These are phyloP conservation scores for Lactarius vividus DNA, from an alignment of 768 basidiomycete genomes.

Conservation along the genomic window DNA sequence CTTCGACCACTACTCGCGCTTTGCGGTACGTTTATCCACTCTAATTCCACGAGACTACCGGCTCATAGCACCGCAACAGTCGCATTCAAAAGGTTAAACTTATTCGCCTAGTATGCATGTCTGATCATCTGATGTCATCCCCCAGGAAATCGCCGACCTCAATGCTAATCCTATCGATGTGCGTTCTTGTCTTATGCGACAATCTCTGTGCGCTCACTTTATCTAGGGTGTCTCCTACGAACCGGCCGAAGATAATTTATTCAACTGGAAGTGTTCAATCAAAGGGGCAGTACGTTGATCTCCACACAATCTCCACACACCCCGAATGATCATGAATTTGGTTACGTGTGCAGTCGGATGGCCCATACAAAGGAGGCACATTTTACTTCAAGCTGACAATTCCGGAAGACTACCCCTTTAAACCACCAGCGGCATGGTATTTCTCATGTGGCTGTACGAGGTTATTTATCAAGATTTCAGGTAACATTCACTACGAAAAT, in stretches of 20 bases:
- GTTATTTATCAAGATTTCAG: constrained; percentile 38
- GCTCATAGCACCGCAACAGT: constrained; percentile 36
- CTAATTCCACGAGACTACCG: not conserved
- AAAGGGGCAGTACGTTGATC: constrained; percentile 65
- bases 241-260: constrained; percentile 66
- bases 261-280: constrained; percentile 74
- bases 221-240: constrained; percentile 60
- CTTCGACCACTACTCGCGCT: constrained; percentile 5
- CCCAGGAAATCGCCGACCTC: constrained; percentile 67
- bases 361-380: constrained; percentile 80
- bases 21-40: constrained; percentile 12
- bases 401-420: constrained; percentile 85
- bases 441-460: not conserved
- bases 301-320: constrained; percentile 22
- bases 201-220: constrained; percentile 14
- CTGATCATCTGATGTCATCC: constrained; percentile 16
- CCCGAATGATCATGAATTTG: constrained; percentile 9
- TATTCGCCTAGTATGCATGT: constrained; percentile 4
- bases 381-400: constrained; percentile 72
- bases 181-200: constrained; percentile 26
- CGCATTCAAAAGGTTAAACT: constrained; percentile 69
- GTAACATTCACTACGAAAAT: constrained; percentile 84
- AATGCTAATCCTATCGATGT: constrained; percentile 64
- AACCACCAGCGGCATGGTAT: constrained; percentile 65
- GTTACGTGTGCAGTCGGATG: constrained; percentile 51